Percentiles rank a stretch among this genome's conserved stretches.
Conservation (phyloP, 2,329 filamentous ascomycete species). For the Cryphonectria carpinicola region DNA sequence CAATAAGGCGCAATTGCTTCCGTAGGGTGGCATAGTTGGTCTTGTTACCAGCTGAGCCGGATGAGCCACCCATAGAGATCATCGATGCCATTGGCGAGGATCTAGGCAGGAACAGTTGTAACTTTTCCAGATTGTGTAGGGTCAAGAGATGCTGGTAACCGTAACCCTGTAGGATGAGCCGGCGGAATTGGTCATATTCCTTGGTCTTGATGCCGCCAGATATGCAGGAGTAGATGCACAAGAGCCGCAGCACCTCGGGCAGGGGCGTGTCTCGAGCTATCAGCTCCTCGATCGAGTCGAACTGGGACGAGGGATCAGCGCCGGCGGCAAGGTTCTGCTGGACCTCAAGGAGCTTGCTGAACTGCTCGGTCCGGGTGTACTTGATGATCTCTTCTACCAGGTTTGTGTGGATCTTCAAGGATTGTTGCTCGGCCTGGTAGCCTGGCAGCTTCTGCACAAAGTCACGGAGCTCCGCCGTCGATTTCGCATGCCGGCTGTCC, state of each 20-base stretch:
- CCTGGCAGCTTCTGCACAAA: conserved; percentile 93
- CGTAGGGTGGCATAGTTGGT: conserved; percentile 91
- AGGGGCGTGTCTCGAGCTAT: conserved; percentile 85
- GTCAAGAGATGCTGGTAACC: conserved; percentile 95
- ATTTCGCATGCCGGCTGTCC: conserved; percentile 82
- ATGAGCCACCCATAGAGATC: conserved; percentile 72
- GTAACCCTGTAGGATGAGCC: conserved; percentile 87
- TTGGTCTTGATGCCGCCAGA: conserved; percentile 85
- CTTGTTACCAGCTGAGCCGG: conserved; percentile 64
- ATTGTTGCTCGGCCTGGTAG: conserved; percentile 92
- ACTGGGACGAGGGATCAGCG: conserved; percentile 84
- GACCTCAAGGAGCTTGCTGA: conserved; percentile 85
- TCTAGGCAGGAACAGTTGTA: conserved; percentile 80
- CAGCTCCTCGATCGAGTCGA: conserved; percentile 91
- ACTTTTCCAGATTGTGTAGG: conserved; percentile 83
- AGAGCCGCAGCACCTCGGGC: conserved; percentile 77
- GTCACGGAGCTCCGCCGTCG: conserved; percentile 88
- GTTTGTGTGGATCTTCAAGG: conserved; percentile 87
- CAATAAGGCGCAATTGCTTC: conserved; percentile 83
- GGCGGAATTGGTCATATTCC: conserved; percentile 88
- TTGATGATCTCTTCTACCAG: conserved; percentile 96
- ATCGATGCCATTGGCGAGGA: conserved; percentile 79
- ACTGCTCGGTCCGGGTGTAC: conserved; percentile 85
- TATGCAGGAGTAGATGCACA: conserved; percentile 91
- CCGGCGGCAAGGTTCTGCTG: conserved; percentile 95